Percentiles rank a stretch among this genome's conserved stretches.
Conservation (phyloP, 805 yeast species). For the Tetrapisispora fleetii region DNA sequence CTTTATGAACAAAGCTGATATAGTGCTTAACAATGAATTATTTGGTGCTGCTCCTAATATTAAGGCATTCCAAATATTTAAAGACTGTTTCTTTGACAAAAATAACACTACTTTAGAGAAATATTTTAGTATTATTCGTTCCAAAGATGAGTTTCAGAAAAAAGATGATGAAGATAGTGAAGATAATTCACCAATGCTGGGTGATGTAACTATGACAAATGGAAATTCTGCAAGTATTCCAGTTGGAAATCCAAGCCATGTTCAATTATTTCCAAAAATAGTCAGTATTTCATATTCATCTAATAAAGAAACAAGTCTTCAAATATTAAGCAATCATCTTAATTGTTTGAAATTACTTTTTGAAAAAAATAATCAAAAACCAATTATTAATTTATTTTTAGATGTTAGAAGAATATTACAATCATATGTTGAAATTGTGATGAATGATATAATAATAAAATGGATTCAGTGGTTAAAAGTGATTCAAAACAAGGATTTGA, state of each 20-base stretch:
- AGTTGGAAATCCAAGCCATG: background rate
- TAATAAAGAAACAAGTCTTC: background rate
- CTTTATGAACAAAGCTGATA: background rate
- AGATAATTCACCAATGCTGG: background rate
- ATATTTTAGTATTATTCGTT: background rate
- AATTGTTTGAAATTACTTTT: constrained; percentile 7
- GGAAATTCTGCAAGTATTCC: no score
- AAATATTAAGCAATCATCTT: constrained; percentile 1
- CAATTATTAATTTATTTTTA: constrained; percentile 6
- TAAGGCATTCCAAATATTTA: background rate
- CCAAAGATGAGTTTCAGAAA: background rate
- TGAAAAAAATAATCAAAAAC: constrained; percentile 4
- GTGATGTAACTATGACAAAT: background rate
- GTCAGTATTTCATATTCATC: background rate
- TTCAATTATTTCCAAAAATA: constrained; percentile 7
- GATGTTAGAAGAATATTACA: constrained; percentile 12
- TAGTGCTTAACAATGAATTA: background rate
- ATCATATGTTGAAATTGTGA: constrained; percentile 11
- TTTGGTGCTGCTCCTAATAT: background rate
- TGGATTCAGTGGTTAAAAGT: constrained; percentile 15
- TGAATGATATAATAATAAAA: constrained; percentile 10
- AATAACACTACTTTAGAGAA: background rate
- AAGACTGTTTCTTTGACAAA: constrained; percentile 1
- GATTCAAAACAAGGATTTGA: constrained; percentile 6
- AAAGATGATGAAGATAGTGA: background rate